Evolutionary conservation across 192 early-diverging fungal species (phyloP).

Genomic region (Coemansia guatemalensis): DNA sequence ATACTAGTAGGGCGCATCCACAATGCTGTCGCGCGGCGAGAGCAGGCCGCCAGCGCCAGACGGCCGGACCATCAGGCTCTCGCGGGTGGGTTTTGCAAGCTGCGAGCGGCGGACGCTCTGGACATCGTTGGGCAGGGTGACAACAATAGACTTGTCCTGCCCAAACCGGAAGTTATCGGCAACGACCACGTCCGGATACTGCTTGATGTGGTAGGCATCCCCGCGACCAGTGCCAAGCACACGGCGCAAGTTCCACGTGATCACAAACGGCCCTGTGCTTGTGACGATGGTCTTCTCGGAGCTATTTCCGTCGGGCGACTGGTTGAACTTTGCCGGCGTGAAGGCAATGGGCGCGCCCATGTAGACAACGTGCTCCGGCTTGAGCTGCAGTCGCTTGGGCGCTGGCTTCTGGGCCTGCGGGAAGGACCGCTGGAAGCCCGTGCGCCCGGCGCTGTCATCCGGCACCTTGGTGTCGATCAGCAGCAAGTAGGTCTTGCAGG

Average conservation of each 20-base stretch:
- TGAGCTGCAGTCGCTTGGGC: slow-evolving; percentile 74
- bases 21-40: slow-evolving; percentile 19
- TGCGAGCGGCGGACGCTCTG: slow-evolving; percentile 62
- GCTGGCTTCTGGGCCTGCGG: slow-evolving; percentile 66
- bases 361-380: slow-evolving; percentile 84
- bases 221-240: slow-evolving; percentile 74
- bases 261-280: slow-evolving; percentile 84
- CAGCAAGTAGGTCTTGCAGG: slow-evolving; percentile 82
- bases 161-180: slow-evolving; percentile 92
- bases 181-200: slow-evolving; percentile 78
- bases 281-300: slow-evolving; percentile 84
- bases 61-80: slow-evolving; percentile 41
- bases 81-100: slow-evolving; percentile 60
- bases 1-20: slow-evolving; percentile 26
- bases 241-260: slow-evolving; percentile 88
- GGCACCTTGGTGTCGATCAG: slow-evolving; percentile 72
- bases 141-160: slow-evolving; percentile 79
- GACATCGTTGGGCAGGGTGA: slow-evolving; percentile 76
- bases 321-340: slow-evolving; percentile 89
- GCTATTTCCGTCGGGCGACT: slow-evolving; percentile 58
- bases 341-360: slow-evolving; percentile 72
- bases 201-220: slow-evolving; percentile 84
- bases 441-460: slow-evolving; percentile 52
- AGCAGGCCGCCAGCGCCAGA: slow-evolving; percentile 6
- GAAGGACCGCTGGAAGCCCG: slow-evolving; percentile 72